A percentile compares a stretch with the other conserved stretches of the same genome.
Conservation (phyloP, 2,329 filamentous ascomycete species). For the Xylaria sp. region DNA sequence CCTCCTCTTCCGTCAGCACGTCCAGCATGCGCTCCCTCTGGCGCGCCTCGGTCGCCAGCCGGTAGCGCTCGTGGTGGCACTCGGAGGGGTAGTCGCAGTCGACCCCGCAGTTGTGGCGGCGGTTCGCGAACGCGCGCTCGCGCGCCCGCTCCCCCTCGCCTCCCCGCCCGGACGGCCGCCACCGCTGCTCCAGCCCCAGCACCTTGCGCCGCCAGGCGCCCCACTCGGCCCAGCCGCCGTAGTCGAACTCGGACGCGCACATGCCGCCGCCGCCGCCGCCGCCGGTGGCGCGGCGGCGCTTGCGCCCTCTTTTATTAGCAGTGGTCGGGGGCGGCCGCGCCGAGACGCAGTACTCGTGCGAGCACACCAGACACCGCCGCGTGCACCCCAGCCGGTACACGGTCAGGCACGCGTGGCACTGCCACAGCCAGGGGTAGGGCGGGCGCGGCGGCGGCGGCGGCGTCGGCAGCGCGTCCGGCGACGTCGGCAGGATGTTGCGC, state of each 20-base stretch:
- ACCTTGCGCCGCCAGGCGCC: conserved; percentile 36
- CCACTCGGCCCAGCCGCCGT: conserved; percentile 35
- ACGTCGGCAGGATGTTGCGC: conserved; percentile 31
- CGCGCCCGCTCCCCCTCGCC: conserved; percentile 14
- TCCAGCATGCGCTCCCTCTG: conserved; percentile 25
- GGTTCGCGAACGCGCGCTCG: conserved; percentile 26
- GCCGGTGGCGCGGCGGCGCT: conserved; percentile 23
- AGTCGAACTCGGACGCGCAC: conserved; percentile 37
- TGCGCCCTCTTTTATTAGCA: conserved; percentile 18
- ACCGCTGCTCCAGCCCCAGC: conserved; percentile 29
- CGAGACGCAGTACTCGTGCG: conserved; percentile 32
- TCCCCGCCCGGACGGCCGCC: conserved; percentile 30
- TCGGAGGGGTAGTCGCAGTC: conserved; percentile 47
- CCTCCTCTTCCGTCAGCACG: conserved; percentile 34
- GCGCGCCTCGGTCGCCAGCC: conserved; percentile 46
- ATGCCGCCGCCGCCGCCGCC: conserved; percentile 6
- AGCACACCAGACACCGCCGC: conserved; percentile 38
- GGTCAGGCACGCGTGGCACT: conserved; percentile 38
- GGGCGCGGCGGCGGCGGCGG: conserved; percentile 30
- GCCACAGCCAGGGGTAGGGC: conserved; percentile 40
- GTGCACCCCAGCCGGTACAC: conserved; percentile 39
- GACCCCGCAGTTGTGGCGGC: conserved; percentile 28
- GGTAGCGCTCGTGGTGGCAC: conserved; percentile 45
- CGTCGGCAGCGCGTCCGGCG: conserved; percentile 29
- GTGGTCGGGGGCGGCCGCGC: conserved; percentile 1